A percentile compares a stretch with the other conserved stretches of the same genome.
phyloP scores from a whole-genome alignment of 176 grass and related monocot species.

The Saccharum officinarum region DNA sequence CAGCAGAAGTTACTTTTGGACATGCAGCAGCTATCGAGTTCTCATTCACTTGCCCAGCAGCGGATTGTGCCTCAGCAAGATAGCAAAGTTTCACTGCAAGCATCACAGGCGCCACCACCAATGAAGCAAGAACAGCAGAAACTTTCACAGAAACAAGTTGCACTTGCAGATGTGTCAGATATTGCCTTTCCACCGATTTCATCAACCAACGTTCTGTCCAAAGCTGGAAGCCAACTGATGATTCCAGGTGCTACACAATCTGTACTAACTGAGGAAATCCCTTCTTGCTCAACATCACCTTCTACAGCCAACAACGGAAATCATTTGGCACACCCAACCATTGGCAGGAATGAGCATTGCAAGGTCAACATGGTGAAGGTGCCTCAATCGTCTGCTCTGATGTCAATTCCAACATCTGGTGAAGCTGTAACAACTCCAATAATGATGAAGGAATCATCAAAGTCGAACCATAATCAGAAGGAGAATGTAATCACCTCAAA shows the following conservation, averaged over 20 bases:
- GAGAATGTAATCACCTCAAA: constrained; percentile 50
- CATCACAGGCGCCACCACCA: constrained; percentile 17
- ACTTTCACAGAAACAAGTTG: constrained; percentile 60
- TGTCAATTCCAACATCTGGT: constrained; percentile 49
- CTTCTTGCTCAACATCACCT: constrained; percentile 85
- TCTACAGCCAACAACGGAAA: constrained; percentile 70
- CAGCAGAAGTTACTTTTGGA: constrained; percentile 78
- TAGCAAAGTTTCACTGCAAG: constrained; percentile 47
- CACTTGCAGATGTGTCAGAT: constrained; percentile 45
- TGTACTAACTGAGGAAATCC: constrained; percentile 79
- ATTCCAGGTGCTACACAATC: constrained; percentile 62
- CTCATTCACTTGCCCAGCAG: constrained; percentile 57
- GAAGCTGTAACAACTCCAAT: constrained; percentile 52
- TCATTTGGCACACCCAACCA: constrained; percentile 39
- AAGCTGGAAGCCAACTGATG: constrained; percentile 47
- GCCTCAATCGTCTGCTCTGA: constrained; percentile 42
- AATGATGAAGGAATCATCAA: constrained; percentile 49
- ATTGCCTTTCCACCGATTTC: constrained; percentile 40
- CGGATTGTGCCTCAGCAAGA: constrained; percentile 54
- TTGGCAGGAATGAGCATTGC: constrained; percentile 55
- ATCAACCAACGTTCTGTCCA: constrained; percentile 39
- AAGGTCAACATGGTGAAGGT: constrained; percentile 53
- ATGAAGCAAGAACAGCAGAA: constrained; percentile 59
- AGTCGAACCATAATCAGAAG: constrained; percentile 61
- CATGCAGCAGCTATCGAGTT: constrained; percentile 62